These are phyloP conservation scores for Ceratonia siliqua DNA, from an alignment of 306 rosid genomes.

Conservation along the genomic window DNA sequence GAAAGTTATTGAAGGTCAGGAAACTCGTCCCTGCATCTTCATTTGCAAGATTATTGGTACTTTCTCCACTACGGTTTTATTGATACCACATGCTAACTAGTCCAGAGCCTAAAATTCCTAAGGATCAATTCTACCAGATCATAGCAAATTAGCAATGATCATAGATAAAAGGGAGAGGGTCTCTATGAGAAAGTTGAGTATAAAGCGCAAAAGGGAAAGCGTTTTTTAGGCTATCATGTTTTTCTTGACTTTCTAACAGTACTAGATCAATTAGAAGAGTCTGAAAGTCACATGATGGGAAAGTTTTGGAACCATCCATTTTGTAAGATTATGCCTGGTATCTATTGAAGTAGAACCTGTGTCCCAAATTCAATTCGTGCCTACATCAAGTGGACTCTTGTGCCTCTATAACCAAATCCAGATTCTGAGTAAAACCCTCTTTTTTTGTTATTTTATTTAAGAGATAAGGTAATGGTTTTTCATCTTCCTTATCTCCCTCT, in stretches of 20 bases:
- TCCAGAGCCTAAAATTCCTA: background rate
- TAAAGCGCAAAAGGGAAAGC: constrained; percentile 14
- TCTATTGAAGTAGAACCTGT: constrained; percentile 36
- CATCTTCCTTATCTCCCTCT: constrained; percentile 52
- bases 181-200: background rate
- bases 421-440: constrained; percentile 10
- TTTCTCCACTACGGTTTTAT: background rate
- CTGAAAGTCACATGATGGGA: constrained; percentile 34
- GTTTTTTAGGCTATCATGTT: constrained; percentile 21
- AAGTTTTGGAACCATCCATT: constrained; percentile 24
- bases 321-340: constrained; percentile 26
- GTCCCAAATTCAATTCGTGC: constrained; percentile 30
- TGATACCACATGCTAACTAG: background rate
- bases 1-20: constrained; percentile 42
- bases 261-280: background rate
- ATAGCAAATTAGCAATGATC: constrained; percentile 1
- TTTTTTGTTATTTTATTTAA: constrained; percentile 16
- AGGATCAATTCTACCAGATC: background rate
- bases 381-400: constrained; percentile 41
- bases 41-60: background rate
- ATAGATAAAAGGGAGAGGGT: constrained; percentile 1
- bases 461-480: constrained; percentile 40
- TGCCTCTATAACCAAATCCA: background rate
- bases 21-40: background rate
- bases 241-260: constrained; percentile 32